These are phyloP conservation scores for Geotrichum fermentans DNA, from an alignment of 1,139 yeast species.

Conservation along the genomic window DNA sequence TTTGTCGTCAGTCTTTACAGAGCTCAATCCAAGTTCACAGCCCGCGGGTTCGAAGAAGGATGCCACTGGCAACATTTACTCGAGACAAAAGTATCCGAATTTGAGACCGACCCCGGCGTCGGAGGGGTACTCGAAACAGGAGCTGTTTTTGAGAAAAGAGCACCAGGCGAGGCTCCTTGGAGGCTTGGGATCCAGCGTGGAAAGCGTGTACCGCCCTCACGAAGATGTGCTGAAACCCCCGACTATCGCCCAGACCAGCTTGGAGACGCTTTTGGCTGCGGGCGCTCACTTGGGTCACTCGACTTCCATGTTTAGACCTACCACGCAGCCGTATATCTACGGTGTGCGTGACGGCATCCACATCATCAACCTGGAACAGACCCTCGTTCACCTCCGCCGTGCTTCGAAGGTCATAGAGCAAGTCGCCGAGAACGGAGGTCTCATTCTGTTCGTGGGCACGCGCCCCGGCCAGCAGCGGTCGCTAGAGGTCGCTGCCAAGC, in stretches of 20 bases:
- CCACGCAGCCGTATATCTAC: constrained; percentile 79
- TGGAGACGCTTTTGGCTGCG: constrained; percentile 74
- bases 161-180: constrained; percentile 50
- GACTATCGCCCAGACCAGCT: constrained; percentile 51
- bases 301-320: constrained; percentile 71
- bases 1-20: constrained; percentile 25
- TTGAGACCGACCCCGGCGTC: constrained; percentile 36
- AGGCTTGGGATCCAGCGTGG: constrained; percentile 60
- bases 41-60: constrained; percentile 8
- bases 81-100: constrained; percentile 35
- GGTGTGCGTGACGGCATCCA: constrained; percentile 88
- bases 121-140: constrained; percentile 66
- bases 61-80: constrained; percentile 7
- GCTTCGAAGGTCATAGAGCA: constrained; percentile 79
- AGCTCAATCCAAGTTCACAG: constrained; percentile 20
- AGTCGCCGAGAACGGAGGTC: constrained; percentile 77
- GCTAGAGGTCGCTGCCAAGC: constrained; percentile 71
- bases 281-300: constrained; percentile 95
- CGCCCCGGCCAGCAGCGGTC: constrained; percentile 70
- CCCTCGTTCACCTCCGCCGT: constrained; percentile 66
- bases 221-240: constrained; percentile 59
- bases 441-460: constrained; percentile 80
- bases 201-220: constrained; percentile 65
- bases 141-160: constrained; percentile 66
- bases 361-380: constrained; percentile 81